phyloP scores from a whole-genome alignment of 208 protist genomes.

The Leishmania arabica region DNA sequence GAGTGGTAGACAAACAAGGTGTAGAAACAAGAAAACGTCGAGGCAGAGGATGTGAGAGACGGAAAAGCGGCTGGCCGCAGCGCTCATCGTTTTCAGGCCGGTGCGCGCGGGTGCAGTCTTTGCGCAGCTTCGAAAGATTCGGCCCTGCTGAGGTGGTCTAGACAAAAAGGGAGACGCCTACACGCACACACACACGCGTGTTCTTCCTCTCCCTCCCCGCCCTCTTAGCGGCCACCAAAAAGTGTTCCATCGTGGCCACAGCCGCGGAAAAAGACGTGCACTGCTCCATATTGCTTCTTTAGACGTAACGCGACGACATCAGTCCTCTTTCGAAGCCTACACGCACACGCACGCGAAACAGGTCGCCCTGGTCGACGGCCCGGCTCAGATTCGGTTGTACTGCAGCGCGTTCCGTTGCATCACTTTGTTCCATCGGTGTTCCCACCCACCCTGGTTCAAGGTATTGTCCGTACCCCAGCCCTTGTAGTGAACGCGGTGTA shows the following conservation, averaged over 20 bases:
- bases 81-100: not conserved
- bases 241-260: not conserved
- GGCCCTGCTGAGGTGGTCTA: not conserved
- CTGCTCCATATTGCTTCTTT: not conserved
- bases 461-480: conserved; percentile 83
- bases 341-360: not conserved
- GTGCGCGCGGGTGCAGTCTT: not conserved
- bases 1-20: not conserved
- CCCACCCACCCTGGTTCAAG: conserved; percentile 86
- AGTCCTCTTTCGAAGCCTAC: not conserved
- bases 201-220: not conserved
- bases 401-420: conserved; percentile 89
- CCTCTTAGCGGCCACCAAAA: not conserved
- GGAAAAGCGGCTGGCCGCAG: not conserved
- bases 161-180: not conserved
- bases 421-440: conserved; percentile 92
- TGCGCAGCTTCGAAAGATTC: not conserved
- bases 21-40: not conserved
- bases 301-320: not conserved
- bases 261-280: not conserved
- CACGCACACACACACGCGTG: not conserved
- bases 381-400: conserved; percentile 74
- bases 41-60: not conserved
- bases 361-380: not conserved
- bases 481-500: conserved; percentile 88